These are phyloP conservation scores for Henckelia pumila DNA, from an alignment of 257 asterid species.

Conservation along the genomic window DNA sequence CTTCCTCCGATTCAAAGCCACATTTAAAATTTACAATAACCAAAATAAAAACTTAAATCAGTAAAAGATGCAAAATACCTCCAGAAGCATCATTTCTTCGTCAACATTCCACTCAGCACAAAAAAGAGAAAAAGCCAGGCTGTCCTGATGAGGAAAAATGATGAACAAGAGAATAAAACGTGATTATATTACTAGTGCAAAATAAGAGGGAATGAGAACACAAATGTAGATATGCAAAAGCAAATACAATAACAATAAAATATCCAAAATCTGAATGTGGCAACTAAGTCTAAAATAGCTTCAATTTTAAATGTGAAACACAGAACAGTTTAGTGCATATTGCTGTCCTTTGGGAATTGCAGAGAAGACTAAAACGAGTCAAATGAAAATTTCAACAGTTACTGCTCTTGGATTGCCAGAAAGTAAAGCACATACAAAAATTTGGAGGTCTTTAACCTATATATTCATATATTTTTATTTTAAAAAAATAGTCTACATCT, in stretches of 20 bases:
- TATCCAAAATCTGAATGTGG: neutral
- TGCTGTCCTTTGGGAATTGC: no score
- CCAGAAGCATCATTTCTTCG: slow-evolving; percentile 92
- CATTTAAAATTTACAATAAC: no score
- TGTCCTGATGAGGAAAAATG: slow-evolving; percentile 58
- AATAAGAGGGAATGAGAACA: slow-evolving; percentile 2
- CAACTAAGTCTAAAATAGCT: no score
- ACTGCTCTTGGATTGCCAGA: no score
- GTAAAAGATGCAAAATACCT: slow-evolving; percentile 48
- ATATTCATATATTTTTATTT: no score
- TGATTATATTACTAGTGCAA: slow-evolving; percentile 3
- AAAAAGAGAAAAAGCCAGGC: slow-evolving; percentile 83
- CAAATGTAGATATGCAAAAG: neutral
- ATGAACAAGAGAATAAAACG: neutral
- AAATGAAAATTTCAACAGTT: no score
- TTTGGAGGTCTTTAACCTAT: no score
- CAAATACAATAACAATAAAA: neutral
- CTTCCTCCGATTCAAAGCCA: neutral
- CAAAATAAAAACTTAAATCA: neutral
- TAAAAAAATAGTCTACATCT: no score
- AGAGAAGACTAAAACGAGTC: no score
- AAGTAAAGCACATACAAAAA: no score
- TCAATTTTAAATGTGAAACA: no score
- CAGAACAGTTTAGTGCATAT: no score
- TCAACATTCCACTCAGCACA: slow-evolving; percentile 97